phyloP scores from a whole-genome alignment of 2,329 filamentous ascomycete species.

The Penicillium verrucosum region DNA sequence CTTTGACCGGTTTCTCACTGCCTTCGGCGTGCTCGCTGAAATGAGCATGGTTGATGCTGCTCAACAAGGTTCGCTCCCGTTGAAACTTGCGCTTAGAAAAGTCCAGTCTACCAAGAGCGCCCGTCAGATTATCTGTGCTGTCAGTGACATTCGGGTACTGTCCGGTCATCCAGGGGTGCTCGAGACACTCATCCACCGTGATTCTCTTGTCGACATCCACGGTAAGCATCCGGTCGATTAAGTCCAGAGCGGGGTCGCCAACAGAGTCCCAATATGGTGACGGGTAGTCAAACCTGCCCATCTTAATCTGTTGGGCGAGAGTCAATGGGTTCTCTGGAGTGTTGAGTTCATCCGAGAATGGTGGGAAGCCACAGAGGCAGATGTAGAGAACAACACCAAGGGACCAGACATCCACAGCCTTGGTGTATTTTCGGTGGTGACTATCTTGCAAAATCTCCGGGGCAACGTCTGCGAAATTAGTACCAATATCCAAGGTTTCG shows the following conservation, averaged over 20 bases:
- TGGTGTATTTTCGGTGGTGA: slow-evolving; percentile 82
- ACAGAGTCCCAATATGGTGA: slow-evolving; percentile 94
- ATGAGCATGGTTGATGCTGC: slow-evolving; percentile 73
- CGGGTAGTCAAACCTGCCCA: slow-evolving; percentile 87
- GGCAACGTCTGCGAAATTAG: slow-evolving; percentile 64
- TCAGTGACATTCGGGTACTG: slow-evolving; percentile 63
- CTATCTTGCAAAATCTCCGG: slow-evolving; percentile 88
- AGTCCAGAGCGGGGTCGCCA: slow-evolving; percentile 79
- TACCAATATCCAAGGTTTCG: neutral
- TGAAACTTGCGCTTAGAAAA: slow-evolving; percentile 76
- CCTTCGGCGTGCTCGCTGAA: slow-evolving; percentile 56
- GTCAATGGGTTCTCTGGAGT: slow-evolving; percentile 78
- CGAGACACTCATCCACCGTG: slow-evolving; percentile 84
- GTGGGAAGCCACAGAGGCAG: slow-evolving; percentile 92
- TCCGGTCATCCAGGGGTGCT: slow-evolving; percentile 83
- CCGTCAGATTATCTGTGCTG: slow-evolving; percentile 87
- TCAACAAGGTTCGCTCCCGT: slow-evolving; percentile 81
- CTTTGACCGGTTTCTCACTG: slow-evolving; percentile 62
- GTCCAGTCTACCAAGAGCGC: slow-evolving; percentile 76
- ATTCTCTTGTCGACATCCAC: slow-evolving; percentile 80
- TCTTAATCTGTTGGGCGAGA: slow-evolving; percentile 83
- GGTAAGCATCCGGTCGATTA: slow-evolving; percentile 92
- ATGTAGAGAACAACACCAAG: slow-evolving; percentile 98
- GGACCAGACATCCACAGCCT: slow-evolving; percentile 94
- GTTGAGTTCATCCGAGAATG: slow-evolving; percentile 92